Evolutionary conservation across 2,329 filamentous ascomycete genomes (phyloP).

Genomic region (Rosellinia necatrix): DNA sequence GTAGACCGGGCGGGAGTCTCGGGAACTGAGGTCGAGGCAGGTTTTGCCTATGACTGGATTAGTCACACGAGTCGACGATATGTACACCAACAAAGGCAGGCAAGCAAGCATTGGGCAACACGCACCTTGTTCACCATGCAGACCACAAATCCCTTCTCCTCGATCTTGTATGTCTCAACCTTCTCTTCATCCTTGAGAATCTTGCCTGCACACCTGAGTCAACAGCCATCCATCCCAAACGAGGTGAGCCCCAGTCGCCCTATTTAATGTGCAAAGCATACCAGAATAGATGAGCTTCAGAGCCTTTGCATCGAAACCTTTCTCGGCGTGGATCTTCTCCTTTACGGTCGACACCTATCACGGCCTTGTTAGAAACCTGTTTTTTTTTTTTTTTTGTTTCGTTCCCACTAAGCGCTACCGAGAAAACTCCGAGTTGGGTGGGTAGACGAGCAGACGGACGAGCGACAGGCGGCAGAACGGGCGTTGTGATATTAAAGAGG

Average conservation of each 20-base stretch:
- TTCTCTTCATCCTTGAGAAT: slow-evolving; percentile 98
- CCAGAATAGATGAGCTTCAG: slow-evolving; percentile 99
- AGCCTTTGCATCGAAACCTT: slow-evolving; percentile 87
- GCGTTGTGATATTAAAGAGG: slow-evolving; percentile 8
- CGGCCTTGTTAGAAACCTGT: slow-evolving; percentile 29
- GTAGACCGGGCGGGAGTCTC: slow-evolving; percentile 64
- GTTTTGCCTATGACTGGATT: slow-evolving; percentile 67
- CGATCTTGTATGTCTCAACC: slow-evolving; percentile 95
- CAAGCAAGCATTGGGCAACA: slow-evolving; percentile 23
- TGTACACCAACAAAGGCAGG: not conserved
- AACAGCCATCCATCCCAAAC: slow-evolving; percentile 25
- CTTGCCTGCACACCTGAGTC: slow-evolving; percentile 72
- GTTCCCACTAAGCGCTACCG: slow-evolving; percentile 2
- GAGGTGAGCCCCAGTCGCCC: not conserved
- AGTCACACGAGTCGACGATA: slow-evolving; percentile 2
- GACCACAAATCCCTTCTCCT: slow-evolving; percentile 99
- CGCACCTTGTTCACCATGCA: slow-evolving; percentile 96
- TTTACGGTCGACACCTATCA: slow-evolving; percentile 84
- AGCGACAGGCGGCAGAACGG: not conserved
- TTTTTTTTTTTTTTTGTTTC: too few species aligned
- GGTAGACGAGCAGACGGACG: not conserved
- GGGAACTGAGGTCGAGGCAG: slow-evolving; percentile 64
- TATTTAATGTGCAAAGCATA: slow-evolving; percentile 49
- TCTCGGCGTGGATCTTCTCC: slow-evolving; percentile 87
- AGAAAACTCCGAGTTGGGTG: slow-evolving; percentile 7